A percentile compares a stretch with the other conserved stretches of the same genome.
Evolutionary conservation across 2,329 filamentous ascomycete species (phyloP).

Genomic region (Coniochaeta sp.): DNA sequence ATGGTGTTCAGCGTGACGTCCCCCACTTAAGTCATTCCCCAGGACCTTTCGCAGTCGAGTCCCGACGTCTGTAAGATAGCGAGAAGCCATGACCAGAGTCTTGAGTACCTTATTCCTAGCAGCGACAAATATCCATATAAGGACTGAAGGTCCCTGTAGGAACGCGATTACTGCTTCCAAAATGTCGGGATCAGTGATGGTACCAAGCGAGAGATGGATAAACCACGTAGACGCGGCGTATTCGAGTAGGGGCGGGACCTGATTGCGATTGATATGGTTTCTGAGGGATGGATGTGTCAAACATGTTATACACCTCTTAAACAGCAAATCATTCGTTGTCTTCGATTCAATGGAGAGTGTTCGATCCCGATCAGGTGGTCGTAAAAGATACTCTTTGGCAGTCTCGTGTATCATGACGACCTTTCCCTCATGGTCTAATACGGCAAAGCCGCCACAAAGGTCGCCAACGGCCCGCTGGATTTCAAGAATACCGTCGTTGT

Average conservation of each 20-base stretch:
- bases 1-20: too few relatives aligned
- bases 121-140: slow-evolving; percentile 25
- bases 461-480: slow-evolving; percentile 16
- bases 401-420: slow-evolving; percentile 25
- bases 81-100: slow-evolving; percentile 18
- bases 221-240: slow-evolving; percentile 13
- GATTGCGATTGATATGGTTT: background rate
- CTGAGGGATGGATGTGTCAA: slow-evolving; percentile 1
- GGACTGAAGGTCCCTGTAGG: slow-evolving; percentile 10
- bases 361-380: background rate
- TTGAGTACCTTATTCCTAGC: slow-evolving; percentile 15
- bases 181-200: background rate
- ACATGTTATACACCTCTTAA: slow-evolving; percentile 11
- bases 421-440: slow-evolving; percentile 18
- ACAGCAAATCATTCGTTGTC: slow-evolving; percentile 12
- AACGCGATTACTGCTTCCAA: background rate
- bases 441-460: slow-evolving; percentile 22
- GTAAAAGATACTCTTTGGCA: slow-evolving; percentile 23
- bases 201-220: slow-evolving; percentile 13
- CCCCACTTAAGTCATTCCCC: too few relatives aligned
- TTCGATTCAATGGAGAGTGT: slow-evolving; percentile 6
- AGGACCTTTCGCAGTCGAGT: slow-evolving; percentile 5
- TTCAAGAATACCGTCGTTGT: slow-evolving; percentile 14
- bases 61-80: slow-evolving; percentile 14
- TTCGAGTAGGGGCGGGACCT: background rate